phyloP scores from a whole-genome alignment of 371 early-diverging fungal genomes.

The Mucor irregularis region DNA sequence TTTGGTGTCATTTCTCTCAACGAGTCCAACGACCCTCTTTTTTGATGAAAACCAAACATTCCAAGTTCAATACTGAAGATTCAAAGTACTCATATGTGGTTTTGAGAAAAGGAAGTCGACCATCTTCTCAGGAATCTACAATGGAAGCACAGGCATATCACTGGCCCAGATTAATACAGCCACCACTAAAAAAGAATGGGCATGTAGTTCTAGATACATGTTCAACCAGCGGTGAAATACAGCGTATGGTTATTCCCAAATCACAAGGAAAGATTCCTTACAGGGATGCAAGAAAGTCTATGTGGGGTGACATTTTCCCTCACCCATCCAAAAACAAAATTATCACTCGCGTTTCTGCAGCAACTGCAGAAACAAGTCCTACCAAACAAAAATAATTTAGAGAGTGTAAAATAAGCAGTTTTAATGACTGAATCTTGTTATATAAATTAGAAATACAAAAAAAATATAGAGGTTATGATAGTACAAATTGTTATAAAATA shows the following conservation, averaged over 20 bases:
- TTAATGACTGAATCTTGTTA: not conserved
- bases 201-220: conserved; percentile 80
- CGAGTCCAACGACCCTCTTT: conserved; percentile 71
- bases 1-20: conserved; percentile 90
- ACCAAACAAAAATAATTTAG: too few species aligned
- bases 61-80: conserved; percentile 72
- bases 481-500: not conserved
- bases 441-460: not conserved
- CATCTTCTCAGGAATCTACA: conserved; percentile 22
- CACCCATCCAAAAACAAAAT: conserved; percentile 66
- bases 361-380: not conserved
- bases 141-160: conserved; percentile 51
- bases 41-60: conserved; percentile 76
- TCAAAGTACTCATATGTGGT: conserved; percentile 81
- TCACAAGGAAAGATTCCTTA: conserved; percentile 76
- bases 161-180: conserved; percentile 75
- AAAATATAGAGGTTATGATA: not conserved
- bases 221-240: conserved; percentile 56
- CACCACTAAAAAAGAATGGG: conserved; percentile 75
- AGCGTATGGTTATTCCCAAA: conserved; percentile 74
- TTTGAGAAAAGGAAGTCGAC: conserved; percentile 68
- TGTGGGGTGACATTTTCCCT: conserved; percentile 86
- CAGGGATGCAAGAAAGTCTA: conserved; percentile 75
- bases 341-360: conserved; percentile 28
- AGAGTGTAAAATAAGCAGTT: too few species aligned